Conservation (phyloP, 2,329 filamentous ascomycete species). For the Xylaria sp. region DNA sequence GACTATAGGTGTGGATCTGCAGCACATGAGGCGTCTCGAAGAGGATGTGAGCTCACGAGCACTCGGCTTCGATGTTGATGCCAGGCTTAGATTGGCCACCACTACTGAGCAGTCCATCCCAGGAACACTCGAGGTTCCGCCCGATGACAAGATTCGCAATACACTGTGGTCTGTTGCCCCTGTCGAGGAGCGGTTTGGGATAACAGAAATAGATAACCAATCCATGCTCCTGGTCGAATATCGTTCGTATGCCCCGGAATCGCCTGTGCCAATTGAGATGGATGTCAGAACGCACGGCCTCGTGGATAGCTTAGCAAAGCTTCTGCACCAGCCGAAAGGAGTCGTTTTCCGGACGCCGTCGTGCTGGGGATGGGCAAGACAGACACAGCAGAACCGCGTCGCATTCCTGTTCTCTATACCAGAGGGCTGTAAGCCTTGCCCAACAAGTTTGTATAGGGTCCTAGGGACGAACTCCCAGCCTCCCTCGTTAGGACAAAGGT, state of each 20-base stretch:
- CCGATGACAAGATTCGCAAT: background rate
- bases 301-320: slow-evolving; percentile 10
- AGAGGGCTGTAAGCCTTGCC: slow-evolving; percentile 1
- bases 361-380: slow-evolving; percentile 7
- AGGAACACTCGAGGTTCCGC: slow-evolving; percentile 6
- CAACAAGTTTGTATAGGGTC: slow-evolving; percentile 10
- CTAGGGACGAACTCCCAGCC: slow-evolving; percentile 5
- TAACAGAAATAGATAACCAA: slow-evolving; percentile 5
- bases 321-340: slow-evolving; percentile 4
- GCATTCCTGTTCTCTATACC: slow-evolving; percentile 11
- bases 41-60: slow-evolving; percentile 4
- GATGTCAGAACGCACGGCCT: slow-evolving; percentile 8
- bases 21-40: slow-evolving; percentile 8
- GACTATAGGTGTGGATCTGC: slow-evolving; percentile 8
- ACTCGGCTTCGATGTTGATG: slow-evolving; percentile 9
- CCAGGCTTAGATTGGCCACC: slow-evolving; percentile 5
- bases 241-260: slow-evolving; percentile 10
- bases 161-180: slow-evolving; percentile 2
- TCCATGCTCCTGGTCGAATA: slow-evolving; percentile 11
- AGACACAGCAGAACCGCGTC: slow-evolving; percentile 8
- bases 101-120: slow-evolving; percentile 1
- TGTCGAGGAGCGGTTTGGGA: slow-evolving; percentile 8
- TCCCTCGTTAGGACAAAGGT: slow-evolving; percentile 8
- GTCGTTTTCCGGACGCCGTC: slow-evolving; percentile 7
- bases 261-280: slow-evolving; percentile 10